Evolutionary conservation across 2,329 filamentous ascomycete genomes (phyloP).

Genomic region (Teratosphaeria viscida): DNA sequence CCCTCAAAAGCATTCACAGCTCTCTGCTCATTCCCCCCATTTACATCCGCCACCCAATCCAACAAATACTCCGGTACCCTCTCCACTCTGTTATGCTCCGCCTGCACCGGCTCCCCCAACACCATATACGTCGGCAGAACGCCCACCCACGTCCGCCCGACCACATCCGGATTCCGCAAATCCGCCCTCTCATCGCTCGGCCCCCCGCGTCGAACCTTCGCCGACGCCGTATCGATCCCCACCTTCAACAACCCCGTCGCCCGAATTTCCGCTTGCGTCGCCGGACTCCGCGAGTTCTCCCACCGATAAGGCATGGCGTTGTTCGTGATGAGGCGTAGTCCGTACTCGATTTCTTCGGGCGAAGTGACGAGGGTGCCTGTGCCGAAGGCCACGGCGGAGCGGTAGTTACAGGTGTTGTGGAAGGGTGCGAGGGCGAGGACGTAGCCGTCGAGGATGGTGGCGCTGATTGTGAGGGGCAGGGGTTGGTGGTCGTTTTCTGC

Average conservation of each 20-base stretch:
- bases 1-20: constrained; percentile 24
- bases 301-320: constrained; percentile 60
- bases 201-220: constrained; percentile 59
- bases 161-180: constrained; percentile 38
- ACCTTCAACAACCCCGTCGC: constrained; percentile 64
- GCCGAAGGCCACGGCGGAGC: constrained; percentile 68
- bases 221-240: constrained; percentile 58
- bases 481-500: constrained; percentile 16
- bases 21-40: constrained; percentile 28
- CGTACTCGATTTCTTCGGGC: constrained; percentile 66
- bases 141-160: constrained; percentile 46
- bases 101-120: constrained; percentile 53
- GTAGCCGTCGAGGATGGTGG: constrained; percentile 67
- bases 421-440: constrained; percentile 71
- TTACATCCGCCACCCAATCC: constrained; percentile 41
- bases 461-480: constrained; percentile 61
- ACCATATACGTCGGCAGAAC: constrained; percentile 55
- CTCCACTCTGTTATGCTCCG: constrained; percentile 47
- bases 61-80: constrained; percentile 53
- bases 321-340: constrained; percentile 70
- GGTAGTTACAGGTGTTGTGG: constrained; percentile 74
- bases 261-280: constrained; percentile 62
- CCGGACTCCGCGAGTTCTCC: constrained; percentile 57
- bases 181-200: constrained; percentile 54
- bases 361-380: constrained; percentile 58